Base-by-base conservation (phyloP, 139 green algal species). In the Tetratostichococcus sp. region DNA sequence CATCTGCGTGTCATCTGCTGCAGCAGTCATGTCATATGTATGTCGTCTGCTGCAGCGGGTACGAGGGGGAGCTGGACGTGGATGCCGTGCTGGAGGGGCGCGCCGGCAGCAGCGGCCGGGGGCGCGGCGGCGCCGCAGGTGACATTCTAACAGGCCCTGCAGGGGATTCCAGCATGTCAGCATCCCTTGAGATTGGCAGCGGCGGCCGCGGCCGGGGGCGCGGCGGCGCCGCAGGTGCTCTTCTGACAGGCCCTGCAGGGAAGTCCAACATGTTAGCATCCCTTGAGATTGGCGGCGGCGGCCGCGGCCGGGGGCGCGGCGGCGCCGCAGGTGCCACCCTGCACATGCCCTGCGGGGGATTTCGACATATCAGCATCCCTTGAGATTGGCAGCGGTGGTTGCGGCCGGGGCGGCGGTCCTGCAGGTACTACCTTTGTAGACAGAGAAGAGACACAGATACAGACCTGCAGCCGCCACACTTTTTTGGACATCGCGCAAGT, bases 61-160 rank as follows among this genome's bases (percentile, higher is more conserved):
- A 84, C 67, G 82, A 77, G 2, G 91, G 91, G 0, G 90, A 96
- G 81, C 81, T 95, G 70, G 87, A 97, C 75, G 80, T 91, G 50
- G 89, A 95, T 34, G 82, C 69, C 1, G 87, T 88, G 73, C 87
- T 95, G 59, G 79, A 80, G 2, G 65, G 68, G 14, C 68, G 86
- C 39, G 75, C 70, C 30, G 35, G 72, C n/a, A 30, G 30, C 42
- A 21, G 70, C 62, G 35, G 59, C 57, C 75, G 28, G 70, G 74
- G 59, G 71, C 80, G 70, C 71, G 77, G 35, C 42, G n/a, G 69
- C 43, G 66, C 76, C 70, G 74, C 62, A 78, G 67, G 50, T 25
- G 50, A 59, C 11, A 6, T 11, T 50, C 8, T 6, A 11, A 6
- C 6, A 21, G 39, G 8, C 39, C 8, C 39, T 11, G 11, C 39